Percentiles rank a stretch among this genome's conserved stretches.
phyloP scores from a whole-genome alignment of 208 protist species.

The Wallacemonas collosoma region DNA sequence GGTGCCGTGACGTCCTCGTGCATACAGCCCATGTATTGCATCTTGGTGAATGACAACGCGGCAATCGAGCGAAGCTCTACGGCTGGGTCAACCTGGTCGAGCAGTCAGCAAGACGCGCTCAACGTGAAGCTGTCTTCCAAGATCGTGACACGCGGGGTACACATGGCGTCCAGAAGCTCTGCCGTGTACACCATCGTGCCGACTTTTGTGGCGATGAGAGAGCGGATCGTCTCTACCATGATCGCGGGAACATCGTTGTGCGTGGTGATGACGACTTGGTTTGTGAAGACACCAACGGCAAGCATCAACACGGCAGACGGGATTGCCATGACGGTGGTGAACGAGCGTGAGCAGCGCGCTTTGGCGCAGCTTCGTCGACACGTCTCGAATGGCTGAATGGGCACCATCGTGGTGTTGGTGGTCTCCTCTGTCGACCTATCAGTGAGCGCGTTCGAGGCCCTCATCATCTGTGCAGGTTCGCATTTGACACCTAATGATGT shows the following conservation, averaged over 20 bases:
- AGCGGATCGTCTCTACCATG: neutral
- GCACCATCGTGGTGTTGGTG: too few species aligned
- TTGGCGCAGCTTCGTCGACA: neutral
- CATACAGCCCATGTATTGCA: constrained; percentile 4
- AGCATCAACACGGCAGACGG: constrained; percentile 1
- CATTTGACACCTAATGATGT: too few species aligned
- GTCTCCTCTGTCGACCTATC: too few species aligned
- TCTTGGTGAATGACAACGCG: neutral
- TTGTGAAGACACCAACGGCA: neutral
- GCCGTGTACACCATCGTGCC: constrained; percentile 7
- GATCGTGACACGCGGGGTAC: constrained; percentile 3
- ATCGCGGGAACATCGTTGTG: neutral
- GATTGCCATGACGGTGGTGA: constrained; percentile 4
- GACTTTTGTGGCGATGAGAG: neutral
- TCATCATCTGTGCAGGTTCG: too few species aligned
- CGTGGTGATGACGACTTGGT: neutral
- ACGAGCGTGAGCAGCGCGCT: neutral
- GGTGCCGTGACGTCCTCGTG: constrained; percentile 1
- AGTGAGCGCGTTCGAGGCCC: too few species aligned
- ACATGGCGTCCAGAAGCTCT: constrained; percentile 5
- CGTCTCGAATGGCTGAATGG: too few species aligned
- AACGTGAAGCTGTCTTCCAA: neutral
- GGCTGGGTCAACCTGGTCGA: neutral
- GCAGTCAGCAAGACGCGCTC: neutral
- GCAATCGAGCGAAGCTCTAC: constrained; percentile 2